These are phyloP conservation scores for Chalciporus piperatus DNA, from an alignment of 768 basidiomycete species.

Conservation along the genomic window DNA sequence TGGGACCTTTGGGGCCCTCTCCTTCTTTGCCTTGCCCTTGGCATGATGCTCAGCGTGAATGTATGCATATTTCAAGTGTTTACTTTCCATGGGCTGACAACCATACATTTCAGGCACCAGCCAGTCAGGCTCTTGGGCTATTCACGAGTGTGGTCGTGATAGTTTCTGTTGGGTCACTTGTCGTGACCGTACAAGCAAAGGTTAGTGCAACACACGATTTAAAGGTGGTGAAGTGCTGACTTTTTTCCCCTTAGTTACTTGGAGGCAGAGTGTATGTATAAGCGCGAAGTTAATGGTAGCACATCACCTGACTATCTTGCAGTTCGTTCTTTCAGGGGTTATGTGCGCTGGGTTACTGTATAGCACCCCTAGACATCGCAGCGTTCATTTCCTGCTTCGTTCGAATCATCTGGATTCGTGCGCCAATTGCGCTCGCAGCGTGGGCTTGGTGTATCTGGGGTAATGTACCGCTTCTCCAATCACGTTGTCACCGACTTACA, in stretches of 20 bases:
- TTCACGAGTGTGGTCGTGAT: slow-evolving; percentile 96
- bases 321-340: slow-evolving; percentile 96
- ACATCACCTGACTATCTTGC: slow-evolving; percentile 5
- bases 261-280: slow-evolving; percentile 77
- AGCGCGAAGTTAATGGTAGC: neutral
- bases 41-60: slow-evolving; percentile 83
- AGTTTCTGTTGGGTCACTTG: slow-evolving; percentile 84
- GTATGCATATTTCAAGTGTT: slow-evolving; percentile 39
- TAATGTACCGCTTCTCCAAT: slow-evolving; percentile 29
- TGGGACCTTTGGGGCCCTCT: slow-evolving; percentile 99
- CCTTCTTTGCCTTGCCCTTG: slow-evolving; percentile 74
- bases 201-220: slow-evolving; percentile 35
- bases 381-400: slow-evolving; percentile 87
- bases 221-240: neutral
- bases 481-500: neutral
- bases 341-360: slow-evolving; percentile 92
- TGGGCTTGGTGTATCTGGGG: slow-evolving; percentile 99
- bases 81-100: neutral
- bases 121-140: slow-evolving; percentile 77
- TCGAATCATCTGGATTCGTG: slow-evolving; percentile 79
- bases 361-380: slow-evolving; percentile 90
- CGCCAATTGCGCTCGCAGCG: slow-evolving; percentile 79
- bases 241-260: slow-evolving; percentile 50
- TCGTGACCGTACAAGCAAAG: slow-evolving; percentile 96
- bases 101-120: slow-evolving; percentile 61